These are phyloP conservation scores for Macroventuria anomochaeta DNA, from an alignment of 2,329 filamentous ascomycete species.

Conservation along the genomic window DNA sequence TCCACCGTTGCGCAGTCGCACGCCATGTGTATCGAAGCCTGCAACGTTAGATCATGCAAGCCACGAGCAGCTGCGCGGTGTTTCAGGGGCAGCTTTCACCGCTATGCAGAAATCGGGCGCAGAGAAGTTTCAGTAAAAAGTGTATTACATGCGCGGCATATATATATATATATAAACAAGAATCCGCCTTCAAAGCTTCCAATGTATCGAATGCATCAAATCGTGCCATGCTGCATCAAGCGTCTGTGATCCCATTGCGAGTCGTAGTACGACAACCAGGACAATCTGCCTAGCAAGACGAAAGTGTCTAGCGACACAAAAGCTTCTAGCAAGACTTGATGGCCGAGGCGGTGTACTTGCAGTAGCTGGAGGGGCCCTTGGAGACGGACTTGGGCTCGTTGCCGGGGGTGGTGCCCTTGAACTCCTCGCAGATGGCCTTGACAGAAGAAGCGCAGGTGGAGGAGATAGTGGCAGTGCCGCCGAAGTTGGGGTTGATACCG, in stretches of 20 bases:
- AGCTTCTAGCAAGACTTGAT: conserved; percentile 39
- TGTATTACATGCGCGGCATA: conserved; percentile 18
- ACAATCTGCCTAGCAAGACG: neutral
- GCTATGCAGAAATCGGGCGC: neutral
- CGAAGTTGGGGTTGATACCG: conserved; percentile 62
- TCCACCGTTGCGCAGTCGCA: too few relatives aligned
- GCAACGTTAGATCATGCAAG: too few relatives aligned
- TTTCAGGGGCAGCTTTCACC: neutral
- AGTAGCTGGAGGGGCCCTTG: conserved; percentile 38
- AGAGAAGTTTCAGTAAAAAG: neutral
- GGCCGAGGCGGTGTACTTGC: conserved; percentile 43
- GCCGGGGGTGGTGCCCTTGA: conserved; percentile 40
- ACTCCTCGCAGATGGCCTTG: conserved; percentile 47
- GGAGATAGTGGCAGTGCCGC: conserved; percentile 57
- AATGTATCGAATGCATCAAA: conserved; percentile 18
- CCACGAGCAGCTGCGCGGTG: too few relatives aligned
- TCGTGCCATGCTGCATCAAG: conserved; percentile 22
- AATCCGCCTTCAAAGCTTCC: conserved; percentile 26
- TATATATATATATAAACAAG: conserved; percentile 26
- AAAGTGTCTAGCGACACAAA: conserved; percentile 23
- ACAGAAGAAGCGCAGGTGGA: conserved; percentile 36
- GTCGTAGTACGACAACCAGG: neutral
- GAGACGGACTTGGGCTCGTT: conserved; percentile 38
- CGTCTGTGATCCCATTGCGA: conserved; percentile 8
- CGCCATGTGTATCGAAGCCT: too few relatives aligned